Base-by-base conservation (phyloP, 805 yeast genomes). In the Priceomyces medius region DNA sequence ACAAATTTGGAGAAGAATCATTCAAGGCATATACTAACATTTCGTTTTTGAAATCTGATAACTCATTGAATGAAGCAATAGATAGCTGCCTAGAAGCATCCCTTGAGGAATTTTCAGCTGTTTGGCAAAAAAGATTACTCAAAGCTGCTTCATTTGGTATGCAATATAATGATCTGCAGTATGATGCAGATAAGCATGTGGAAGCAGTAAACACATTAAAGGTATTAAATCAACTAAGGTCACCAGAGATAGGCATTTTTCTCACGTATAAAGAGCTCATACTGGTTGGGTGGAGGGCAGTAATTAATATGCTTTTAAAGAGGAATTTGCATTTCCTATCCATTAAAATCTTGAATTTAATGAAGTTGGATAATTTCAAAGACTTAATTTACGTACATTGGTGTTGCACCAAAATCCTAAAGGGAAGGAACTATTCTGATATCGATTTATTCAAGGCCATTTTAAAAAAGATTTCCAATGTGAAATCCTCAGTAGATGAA, bases 81-180 rank as follows among this genome's bases (percentile, higher is more conserved):
- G 72, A 74, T 24, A 77, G 74, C 14, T 87, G 96, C 56, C 74
- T 89, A 3, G 63, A 73, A 2, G 95, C 95, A 0, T 84, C 96
- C 0, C 60, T 79, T 3, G 83, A 81, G 41, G 98, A 91, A 53
- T 80, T 88, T 51, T 88, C 82, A 46, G 76, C 85, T 0, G 68
- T 71, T 39, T 77, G 90, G 83, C 99, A 93, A 53, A 89, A 88
- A 58, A 78, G 77, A 38, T 64, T 91, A 7, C 62, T 93, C 28
- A 74, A 80, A 40, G 96, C 97, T 1, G 96, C 90, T 0, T 71
- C 86, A 0, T 87, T 90, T 63, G 99, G 97, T 0, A 93, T 91
- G 51, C 73, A 86, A 0, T 70, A 77, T 38, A 59, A 51, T 33
- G 78, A 75, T 7, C 55, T 70, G 3, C 78, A 73, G 51, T 82